These are phyloP conservation scores for Choiromyces venosus DNA, from an alignment of 495 filamentous ascomycete species.

Conservation along the genomic window DNA sequence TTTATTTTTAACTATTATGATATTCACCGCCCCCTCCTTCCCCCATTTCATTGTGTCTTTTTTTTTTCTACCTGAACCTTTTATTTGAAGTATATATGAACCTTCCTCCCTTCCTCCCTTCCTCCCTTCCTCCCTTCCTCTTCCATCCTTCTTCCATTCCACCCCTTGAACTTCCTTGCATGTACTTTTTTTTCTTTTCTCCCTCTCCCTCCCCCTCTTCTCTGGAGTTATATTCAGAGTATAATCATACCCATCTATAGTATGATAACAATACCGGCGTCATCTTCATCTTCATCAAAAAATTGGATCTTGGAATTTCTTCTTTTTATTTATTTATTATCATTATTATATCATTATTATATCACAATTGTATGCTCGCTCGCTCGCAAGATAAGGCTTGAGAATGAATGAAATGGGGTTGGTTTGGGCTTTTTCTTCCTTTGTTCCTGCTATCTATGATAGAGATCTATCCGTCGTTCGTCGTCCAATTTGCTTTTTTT, in stretches of 20 bases:
- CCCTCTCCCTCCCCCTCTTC: background rate
- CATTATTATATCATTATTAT: background rate
- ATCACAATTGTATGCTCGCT: background rate
- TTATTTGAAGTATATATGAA: conserved; percentile 34
- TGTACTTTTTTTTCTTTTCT: conserved; percentile 7
- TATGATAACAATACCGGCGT: conserved; percentile 1
- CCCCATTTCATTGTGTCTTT: conserved; percentile 29
- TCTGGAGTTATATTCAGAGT: background rate
- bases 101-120: conserved; percentile 1
- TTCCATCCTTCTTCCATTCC: conserved; percentile 3
- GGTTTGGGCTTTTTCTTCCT: background rate
- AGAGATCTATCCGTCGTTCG: too few relatives aligned
- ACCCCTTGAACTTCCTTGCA: conserved; percentile 7
- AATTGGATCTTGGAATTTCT: background rate
- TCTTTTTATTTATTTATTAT: too few relatives aligned
- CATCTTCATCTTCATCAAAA: background rate
- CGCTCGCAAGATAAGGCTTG: too few relatives aligned
- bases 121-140: conserved; percentile 7
- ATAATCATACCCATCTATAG: background rate
- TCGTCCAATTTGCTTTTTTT: background rate
- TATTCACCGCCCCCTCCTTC: background rate
- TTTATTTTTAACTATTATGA: conserved; percentile 26
- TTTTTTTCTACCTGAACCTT: conserved; percentile 21
- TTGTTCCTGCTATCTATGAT: background rate
- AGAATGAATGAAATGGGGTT: background rate